Conservation (phyloP, 2,329 filamentous ascomycete species). For the Colletotrichum sp. region DNA sequence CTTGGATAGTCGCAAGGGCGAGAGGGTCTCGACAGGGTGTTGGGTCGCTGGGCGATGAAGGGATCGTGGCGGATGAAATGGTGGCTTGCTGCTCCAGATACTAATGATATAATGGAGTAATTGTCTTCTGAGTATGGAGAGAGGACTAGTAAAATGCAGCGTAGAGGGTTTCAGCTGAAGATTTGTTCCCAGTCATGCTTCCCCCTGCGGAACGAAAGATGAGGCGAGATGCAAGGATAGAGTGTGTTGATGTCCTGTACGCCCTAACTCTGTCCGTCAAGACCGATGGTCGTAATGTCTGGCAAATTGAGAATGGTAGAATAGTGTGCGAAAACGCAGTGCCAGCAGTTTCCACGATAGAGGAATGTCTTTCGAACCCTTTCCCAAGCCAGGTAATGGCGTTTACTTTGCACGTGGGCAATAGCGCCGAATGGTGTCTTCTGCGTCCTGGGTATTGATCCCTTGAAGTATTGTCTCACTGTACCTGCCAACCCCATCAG, state of each 20-base stretch:
- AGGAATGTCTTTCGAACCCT: background rate
- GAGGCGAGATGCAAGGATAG: background rate
- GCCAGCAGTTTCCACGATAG: background rate
- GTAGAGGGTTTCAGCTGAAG: no score
- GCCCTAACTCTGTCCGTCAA: background rate
- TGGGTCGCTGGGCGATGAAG: no score
- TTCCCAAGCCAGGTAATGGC: no score
- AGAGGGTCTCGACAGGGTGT: no score
- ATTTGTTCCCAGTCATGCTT: no score
- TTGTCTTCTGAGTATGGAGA: no score
- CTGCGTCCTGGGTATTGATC: background rate
- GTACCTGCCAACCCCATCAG: background rate
- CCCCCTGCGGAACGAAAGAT: background rate
- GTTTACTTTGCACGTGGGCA: background rate
- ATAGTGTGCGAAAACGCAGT: background rate
- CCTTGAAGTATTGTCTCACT: no score
- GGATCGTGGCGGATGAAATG: no score
- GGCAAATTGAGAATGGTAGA: background rate
- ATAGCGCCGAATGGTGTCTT: background rate
- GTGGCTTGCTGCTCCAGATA: no score
- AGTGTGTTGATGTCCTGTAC: background rate
- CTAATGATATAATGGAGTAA: no score
- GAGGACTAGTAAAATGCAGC: no score
- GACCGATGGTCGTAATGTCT: background rate
- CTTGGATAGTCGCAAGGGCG: no score